A percentile compares a stretch with the other conserved stretches of the same genome.
Conservation (phyloP, 352 stramenopile genomes). For the Aphanomyces euteiches region DNA sequence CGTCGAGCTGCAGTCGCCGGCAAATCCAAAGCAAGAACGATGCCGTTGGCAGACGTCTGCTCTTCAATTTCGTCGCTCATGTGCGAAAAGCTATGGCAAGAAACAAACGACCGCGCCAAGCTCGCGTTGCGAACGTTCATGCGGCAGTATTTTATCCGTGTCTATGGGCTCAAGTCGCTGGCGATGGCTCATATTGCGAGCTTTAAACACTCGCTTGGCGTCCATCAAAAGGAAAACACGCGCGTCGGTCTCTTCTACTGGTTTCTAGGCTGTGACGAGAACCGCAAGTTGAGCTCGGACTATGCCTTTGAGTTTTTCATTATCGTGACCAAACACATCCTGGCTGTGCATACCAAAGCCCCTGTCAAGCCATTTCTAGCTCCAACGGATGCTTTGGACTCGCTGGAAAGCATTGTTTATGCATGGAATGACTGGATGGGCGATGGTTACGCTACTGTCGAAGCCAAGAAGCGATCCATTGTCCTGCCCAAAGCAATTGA, state of each 20-base stretch:
- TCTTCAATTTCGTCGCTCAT: conserved; percentile 14
- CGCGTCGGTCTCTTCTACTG: conserved; percentile 22
- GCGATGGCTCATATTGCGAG: conserved; percentile 17
- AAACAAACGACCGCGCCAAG: conserved; percentile 11
- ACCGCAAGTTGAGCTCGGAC: conserved; percentile 7
- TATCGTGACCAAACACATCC: conserved; percentile 10
- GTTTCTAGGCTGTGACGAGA: conserved; percentile 23
- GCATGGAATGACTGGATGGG: conserved; percentile 20
- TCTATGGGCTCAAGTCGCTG: conserved; percentile 26
- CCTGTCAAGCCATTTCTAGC: conserved; percentile 13
- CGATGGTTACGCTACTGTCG: background rate
- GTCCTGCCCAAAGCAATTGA: conserved; percentile 8
- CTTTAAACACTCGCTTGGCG: conserved; percentile 1
- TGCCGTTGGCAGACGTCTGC: conserved; percentile 22
- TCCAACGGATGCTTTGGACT: background rate
- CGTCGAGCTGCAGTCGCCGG: background rate
- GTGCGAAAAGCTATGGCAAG: conserved; percentile 23
- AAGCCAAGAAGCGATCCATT: conserved; percentile 16
- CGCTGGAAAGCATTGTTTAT: conserved; percentile 18
- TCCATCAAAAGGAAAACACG: background rate
- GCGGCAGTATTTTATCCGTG: conserved; percentile 28
- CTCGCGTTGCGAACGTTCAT: conserved; percentile 16
- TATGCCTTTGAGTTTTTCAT: conserved; percentile 26
- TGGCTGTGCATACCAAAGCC: background rate
- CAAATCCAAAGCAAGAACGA: background rate